Percentiles rank a stretch among this genome's conserved stretches.
phyloP scores from a whole-genome alignment of 2,329 filamentous ascomycete genomes.

The Diaporthe velutina region DNA sequence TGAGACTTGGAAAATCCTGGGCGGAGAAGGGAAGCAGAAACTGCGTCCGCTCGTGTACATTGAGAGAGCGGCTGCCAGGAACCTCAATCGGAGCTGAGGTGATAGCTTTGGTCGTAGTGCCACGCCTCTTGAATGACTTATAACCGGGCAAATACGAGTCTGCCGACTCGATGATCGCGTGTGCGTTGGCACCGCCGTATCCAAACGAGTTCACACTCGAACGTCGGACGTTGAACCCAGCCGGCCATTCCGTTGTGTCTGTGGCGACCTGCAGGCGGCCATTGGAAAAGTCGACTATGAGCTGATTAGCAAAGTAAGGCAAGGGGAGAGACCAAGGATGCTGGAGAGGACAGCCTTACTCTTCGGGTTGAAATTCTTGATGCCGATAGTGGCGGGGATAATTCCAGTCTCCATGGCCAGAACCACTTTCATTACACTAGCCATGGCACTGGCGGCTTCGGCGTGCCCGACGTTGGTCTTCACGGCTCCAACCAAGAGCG shows the following conservation, averaged over 20 bases:
- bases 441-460: constrained; percentile 16
- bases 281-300: constrained; percentile 39
- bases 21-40: constrained; percentile 18
- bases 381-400: constrained; percentile 45
- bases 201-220: constrained; percentile 41
- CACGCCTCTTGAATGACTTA: constrained; percentile 42
- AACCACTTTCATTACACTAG: constrained; percentile 6
- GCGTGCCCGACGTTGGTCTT: constrained; percentile 46
- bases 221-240: constrained; percentile 42
- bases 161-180: neutral
- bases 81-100: constrained; percentile 42
- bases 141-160: neutral
- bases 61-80: neutral
- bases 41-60: constrained; percentile 38
- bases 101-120: constrained; percentile 42
- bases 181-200: constrained; percentile 40
- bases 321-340: neutral
- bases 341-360: neutral
- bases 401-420: neutral
- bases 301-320: neutral
- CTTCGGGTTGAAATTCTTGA: constrained; percentile 35
- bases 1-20: neutral
- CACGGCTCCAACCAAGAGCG: constrained; percentile 48
- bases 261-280: neutral
- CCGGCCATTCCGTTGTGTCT: constrained; percentile 29